Percentiles rank a stretch among this genome's conserved stretches.
Conservation (phyloP, 768 basidiomycete species). For the Lactarius trivialis region DNA sequence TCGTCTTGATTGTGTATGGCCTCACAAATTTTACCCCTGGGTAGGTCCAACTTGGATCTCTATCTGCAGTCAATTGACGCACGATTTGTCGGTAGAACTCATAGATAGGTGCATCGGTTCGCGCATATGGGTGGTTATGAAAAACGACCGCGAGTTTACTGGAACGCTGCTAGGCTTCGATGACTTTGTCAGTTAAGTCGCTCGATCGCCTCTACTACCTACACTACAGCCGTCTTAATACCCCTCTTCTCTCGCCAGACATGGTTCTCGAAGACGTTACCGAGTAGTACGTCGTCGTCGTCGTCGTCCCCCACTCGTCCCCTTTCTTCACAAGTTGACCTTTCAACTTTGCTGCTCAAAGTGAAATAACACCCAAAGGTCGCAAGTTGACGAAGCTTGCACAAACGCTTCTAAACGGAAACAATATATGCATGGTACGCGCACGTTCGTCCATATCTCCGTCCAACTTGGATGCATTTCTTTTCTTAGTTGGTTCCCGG, state of each 20-base stretch:
- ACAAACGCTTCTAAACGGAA: slow-evolving; percentile 88
- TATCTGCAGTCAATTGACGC: background rate
- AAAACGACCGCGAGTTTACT: slow-evolving; percentile 93
- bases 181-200: slow-evolving; percentile 94
- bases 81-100: slow-evolving; percentile 51
- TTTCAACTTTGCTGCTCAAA: slow-evolving; percentile 30
- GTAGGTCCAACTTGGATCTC: slow-evolving; percentile 34
- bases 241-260: slow-evolving; percentile 38
- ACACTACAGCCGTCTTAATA: background rate
- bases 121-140: slow-evolving; percentile 97
- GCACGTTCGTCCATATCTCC: background rate
- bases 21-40: slow-evolving; percentile 90
- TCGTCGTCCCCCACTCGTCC: background rate
- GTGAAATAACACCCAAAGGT: slow-evolving; percentile 81
- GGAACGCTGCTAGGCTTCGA: slow-evolving; percentile 95
- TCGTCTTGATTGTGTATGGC: slow-evolving; percentile 49
- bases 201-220: background rate
- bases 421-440: slow-evolving; percentile 91
- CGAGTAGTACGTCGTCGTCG: slow-evolving; percentile 66
- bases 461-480: background rate
- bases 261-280: slow-evolving; percentile 96
- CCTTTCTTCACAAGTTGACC: background rate
- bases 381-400: slow-evolving; percentile 74
- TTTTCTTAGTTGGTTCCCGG: slow-evolving; percentile 62
- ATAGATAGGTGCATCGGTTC: slow-evolving; percentile 98